A percentile compares a stretch with the other conserved stretches of the same genome.
Evolutionary conservation across 2,329 filamentous ascomycete genomes (phyloP).

Genomic region (Fusarium coicis): DNA sequence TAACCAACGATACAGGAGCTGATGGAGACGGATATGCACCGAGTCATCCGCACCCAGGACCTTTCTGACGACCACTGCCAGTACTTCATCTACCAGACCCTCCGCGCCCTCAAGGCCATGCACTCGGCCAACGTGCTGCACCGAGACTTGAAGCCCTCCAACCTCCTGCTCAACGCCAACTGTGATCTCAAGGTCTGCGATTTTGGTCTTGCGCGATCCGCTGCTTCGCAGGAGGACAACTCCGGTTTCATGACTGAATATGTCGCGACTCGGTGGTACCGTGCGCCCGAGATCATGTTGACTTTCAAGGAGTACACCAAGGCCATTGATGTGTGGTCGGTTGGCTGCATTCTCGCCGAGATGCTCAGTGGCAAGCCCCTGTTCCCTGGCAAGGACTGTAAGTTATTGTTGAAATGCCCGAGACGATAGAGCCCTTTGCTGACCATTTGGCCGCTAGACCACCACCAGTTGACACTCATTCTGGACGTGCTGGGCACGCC

Average conservation of each 20-base stretch:
- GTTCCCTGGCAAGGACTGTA: conserved; percentile 98
- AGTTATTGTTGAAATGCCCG: conserved; percentile 50
- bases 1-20: conserved; percentile 72
- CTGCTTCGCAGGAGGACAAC: conserved; percentile 97
- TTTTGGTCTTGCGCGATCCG: conserved; percentile 94
- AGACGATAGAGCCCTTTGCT: not conserved
- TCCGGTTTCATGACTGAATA: conserved; percentile 99
- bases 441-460: conserved; percentile 68
- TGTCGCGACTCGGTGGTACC: conserved; percentile 98
- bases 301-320: conserved; percentile 99
- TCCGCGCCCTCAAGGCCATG: conserved; percentile 98
- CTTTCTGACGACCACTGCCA: conserved; percentile 99
- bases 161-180: conserved; percentile 96
- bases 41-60: conserved; percentile 98
- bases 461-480: conserved; percentile 97
- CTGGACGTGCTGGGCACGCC: conserved; percentile 97
- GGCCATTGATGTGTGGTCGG: conserved; percentile 99
- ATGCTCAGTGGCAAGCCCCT: conserved; percentile 99
- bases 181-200: conserved; percentile 99
- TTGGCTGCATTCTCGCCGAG: conserved; percentile 96
- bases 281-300: conserved; percentile 99
- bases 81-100: conserved; percentile 99
- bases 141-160: conserved; percentile 96
- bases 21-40: conserved; percentile 99
- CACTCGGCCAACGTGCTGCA: conserved; percentile 98